Evolutionary conservation across 441 rosid genomes (phyloP).

Genomic region (Brassica hybrid): DNA sequence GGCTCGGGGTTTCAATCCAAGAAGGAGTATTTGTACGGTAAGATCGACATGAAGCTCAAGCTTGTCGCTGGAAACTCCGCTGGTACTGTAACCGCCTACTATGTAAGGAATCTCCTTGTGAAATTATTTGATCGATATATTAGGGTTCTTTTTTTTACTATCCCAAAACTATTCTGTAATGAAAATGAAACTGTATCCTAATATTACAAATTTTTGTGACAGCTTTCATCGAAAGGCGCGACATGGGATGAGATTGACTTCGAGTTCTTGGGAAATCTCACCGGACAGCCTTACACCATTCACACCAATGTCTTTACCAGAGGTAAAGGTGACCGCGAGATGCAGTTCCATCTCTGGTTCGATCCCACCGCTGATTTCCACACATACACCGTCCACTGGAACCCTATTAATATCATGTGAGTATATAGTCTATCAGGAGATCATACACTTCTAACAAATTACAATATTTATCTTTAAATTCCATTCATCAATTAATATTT

Average conservation of each 20-base stretch:
- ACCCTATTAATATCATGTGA: conserved; percentile 57
- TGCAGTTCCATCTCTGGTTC: conserved; percentile 64
- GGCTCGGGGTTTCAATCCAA: conserved; percentile 64
- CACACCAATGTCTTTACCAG: conserved; percentile 60
- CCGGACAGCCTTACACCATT: conserved; percentile 61
- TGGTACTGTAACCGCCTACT: conserved; percentile 45
- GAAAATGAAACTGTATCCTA: not conserved
- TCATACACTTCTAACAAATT: not conserved
- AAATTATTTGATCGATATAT: not conserved
- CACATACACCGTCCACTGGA: conserved; percentile 65
- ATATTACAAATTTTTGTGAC: not conserved
- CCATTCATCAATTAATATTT: not conserved
- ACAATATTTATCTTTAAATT: not conserved
- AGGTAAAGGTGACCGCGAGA: conserved; percentile 61
- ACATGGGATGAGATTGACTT: conserved; percentile 75
- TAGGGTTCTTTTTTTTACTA: not conserved
- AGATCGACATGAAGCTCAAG: conserved; percentile 59
- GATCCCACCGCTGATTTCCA: conserved; percentile 65
- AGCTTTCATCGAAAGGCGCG: conserved; percentile 39
- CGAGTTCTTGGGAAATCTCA: conserved; percentile 66
- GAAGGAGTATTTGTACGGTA: conserved; percentile 53
- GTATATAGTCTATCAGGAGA: conserved; percentile 6
- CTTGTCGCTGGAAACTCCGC: conserved; percentile 54
- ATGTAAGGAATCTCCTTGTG: conserved; percentile 22
- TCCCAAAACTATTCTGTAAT: not conserved